Percentiles rank a stretch among this genome's conserved stretches.
Evolutionary conservation across 2,329 filamentous ascomycete species (phyloP).

Genomic region (Penicillium brasilianum): DNA sequence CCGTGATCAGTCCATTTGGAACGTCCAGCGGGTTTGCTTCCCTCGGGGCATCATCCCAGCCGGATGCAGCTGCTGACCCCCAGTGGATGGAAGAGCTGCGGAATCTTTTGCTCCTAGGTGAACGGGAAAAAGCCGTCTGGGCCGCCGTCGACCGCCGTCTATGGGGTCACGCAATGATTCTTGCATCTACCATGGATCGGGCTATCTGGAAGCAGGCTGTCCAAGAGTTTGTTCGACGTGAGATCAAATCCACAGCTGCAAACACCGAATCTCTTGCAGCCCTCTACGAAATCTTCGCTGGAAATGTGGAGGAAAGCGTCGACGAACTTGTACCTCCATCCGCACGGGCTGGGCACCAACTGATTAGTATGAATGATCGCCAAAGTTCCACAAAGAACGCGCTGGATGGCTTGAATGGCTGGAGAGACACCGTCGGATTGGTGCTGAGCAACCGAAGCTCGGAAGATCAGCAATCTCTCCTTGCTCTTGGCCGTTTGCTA

Average conservation of each 20-base stretch:
- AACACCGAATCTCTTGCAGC: slow-evolving; percentile 88
- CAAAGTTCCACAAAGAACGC: slow-evolving; percentile 70
- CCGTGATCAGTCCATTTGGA: slow-evolving; percentile 30
- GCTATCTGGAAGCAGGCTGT: slow-evolving; percentile 87
- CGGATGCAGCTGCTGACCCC: slow-evolving; percentile 70
- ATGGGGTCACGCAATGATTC: slow-evolving; percentile 95
- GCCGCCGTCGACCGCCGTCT: slow-evolving; percentile 87
- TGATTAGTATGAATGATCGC: slow-evolving; percentile 75
- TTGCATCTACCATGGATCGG: slow-evolving; percentile 77
- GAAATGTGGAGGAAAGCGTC: slow-evolving; percentile 91
- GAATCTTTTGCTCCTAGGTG: slow-evolving; percentile 73
- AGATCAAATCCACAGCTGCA: slow-evolving; percentile 80
- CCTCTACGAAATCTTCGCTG: slow-evolving; percentile 90
- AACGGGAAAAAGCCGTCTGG: slow-evolving; percentile 92
- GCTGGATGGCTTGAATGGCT: slow-evolving; percentile 85
- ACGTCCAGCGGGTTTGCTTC: slow-evolving; percentile 47
- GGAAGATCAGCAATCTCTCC: slow-evolving; percentile 76
- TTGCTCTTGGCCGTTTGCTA: slow-evolving; percentile 80
- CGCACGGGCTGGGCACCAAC: slow-evolving; percentile 86
- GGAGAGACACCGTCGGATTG: slow-evolving; percentile 86
- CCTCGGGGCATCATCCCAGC: slow-evolving; percentile 47
- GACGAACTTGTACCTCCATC: slow-evolving; percentile 94
- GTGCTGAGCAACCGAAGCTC: slow-evolving; percentile 85
- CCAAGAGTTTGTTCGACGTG: slow-evolving; percentile 93
- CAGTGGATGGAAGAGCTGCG: slow-evolving; percentile 73